Conservation (phyloP, 2,329 filamentous ascomycete genomes). For the Sclerotinia trifoliorum region DNA sequence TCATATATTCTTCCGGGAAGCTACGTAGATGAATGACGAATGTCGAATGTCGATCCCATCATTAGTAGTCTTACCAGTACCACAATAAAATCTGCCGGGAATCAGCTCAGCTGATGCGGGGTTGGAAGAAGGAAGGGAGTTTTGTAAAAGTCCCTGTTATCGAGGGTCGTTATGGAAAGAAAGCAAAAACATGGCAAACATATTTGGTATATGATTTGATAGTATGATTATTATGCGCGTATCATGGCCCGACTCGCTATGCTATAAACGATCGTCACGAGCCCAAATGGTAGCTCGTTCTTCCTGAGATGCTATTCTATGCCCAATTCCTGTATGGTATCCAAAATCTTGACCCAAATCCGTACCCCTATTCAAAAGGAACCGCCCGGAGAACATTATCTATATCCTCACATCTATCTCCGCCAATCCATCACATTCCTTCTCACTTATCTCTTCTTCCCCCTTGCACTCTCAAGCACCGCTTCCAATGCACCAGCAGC, state of each 20-base stretch:
- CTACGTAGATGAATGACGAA: not conserved
- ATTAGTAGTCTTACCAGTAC: not conserved
- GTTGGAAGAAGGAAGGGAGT: not conserved
- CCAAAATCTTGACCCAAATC: not conserved
- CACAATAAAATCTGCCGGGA: not conserved
- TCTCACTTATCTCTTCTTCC: slow-evolving; percentile 33
- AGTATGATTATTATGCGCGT: not conserved
- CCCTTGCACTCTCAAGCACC: slow-evolving; percentile 44
- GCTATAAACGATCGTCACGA: slow-evolving; percentile 10
- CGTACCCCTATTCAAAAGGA: not conserved
- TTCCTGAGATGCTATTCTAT: slow-evolving; percentile 6
- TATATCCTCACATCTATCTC: not conserved
- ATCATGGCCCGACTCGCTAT: not conserved
- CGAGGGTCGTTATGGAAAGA: too few relatives aligned
- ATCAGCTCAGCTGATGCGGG: not conserved
- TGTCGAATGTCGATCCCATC: not conserved
- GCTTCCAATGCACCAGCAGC: slow-evolving; percentile 54
- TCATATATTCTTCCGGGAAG: too few relatives aligned
- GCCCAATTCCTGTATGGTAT: slow-evolving; percentile 6
- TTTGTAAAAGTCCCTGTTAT: too few relatives aligned
- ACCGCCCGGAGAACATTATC: not conserved
- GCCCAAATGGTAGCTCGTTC: slow-evolving; percentile 5
- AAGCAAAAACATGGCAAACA: too few relatives aligned
- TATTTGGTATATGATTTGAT: not conserved
- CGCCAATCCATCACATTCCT: not conserved